Conservation (phyloP, 2,329 filamentous ascomycete genomes). For the Talaromyces funiculosus region DNA sequence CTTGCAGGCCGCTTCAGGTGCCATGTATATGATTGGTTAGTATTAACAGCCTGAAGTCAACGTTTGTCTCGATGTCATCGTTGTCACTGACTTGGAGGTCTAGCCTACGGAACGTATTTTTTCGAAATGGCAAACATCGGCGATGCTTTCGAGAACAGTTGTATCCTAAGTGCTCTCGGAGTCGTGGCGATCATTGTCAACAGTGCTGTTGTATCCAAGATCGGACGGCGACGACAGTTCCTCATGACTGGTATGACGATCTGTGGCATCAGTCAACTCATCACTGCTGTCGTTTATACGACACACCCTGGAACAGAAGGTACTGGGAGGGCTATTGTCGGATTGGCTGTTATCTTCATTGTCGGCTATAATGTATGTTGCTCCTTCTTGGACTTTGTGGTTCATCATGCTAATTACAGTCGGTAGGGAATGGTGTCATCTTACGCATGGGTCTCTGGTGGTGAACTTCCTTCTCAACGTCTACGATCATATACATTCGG, state of each 20-base stretch:
- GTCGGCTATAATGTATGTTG: not conserved
- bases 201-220: slow-evolving; percentile 48
- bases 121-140: slow-evolving; percentile 55
- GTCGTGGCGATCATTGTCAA: slow-evolving; percentile 53
- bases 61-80: not conserved
- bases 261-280: slow-evolving; percentile 51
- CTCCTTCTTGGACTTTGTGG: not conserved
- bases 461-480: slow-evolving; percentile 53
- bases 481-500: slow-evolving; percentile 55
- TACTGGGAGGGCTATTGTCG: slow-evolving; percentile 43
- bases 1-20: not conserved
- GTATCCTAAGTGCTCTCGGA: slow-evolving; percentile 51
- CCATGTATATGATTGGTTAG: not conserved
- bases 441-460: slow-evolving; percentile 54
- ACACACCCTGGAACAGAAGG: slow-evolving; percentile 31
- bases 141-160: slow-evolving; percentile 52
- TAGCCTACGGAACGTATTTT: slow-evolving; percentile 55
- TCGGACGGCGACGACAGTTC: slow-evolving; percentile 50
- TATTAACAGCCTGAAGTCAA: not conserved
- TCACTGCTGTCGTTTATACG: slow-evolving; percentile 50
- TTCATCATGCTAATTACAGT: slow-evolving; percentile 16
- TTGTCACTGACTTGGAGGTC: not conserved
- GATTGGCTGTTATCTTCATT: slow-evolving; percentile 24
- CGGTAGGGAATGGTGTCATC: slow-evolving; percentile 41
- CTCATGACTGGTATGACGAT: slow-evolving; percentile 47